These are phyloP conservation scores for Avena atlantica DNA, from an alignment of 176 grass and related monocot genomes.

Conservation along the genomic window DNA sequence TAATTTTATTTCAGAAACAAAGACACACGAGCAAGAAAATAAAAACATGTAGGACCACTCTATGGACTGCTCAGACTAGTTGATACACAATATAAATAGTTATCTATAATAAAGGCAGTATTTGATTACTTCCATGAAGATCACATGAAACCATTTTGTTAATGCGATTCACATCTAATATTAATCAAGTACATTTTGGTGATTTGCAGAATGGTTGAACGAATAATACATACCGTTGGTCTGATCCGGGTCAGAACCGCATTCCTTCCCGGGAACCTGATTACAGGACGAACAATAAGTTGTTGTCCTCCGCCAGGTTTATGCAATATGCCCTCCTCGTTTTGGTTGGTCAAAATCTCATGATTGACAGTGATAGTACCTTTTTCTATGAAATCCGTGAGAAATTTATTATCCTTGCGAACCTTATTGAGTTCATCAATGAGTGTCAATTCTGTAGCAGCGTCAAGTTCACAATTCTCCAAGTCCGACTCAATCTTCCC, in stretches of 20 bases:
- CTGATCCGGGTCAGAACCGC: slow-evolving; percentile 64
- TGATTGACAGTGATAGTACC: slow-evolving; percentile 43
- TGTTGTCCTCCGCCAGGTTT: slow-evolving; percentile 31
- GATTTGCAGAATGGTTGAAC: background rate
- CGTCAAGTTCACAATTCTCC: slow-evolving; percentile 50
- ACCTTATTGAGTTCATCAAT: slow-evolving; percentile 53
- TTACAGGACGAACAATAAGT: slow-evolving; percentile 55
- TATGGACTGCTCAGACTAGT: background rate
- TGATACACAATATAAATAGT: background rate
- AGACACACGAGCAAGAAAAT: background rate
- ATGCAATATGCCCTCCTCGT: slow-evolving; percentile 38
- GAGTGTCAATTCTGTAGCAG: slow-evolving; percentile 49
- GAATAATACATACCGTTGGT: slow-evolving; percentile 52
- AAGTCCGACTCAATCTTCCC: slow-evolving; percentile 48
- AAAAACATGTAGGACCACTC: background rate
- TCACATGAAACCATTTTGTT: background rate
- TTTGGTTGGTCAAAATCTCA: slow-evolving; percentile 44
- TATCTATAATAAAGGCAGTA: background rate
- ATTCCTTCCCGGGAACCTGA: slow-evolving; percentile 57
- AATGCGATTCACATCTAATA: no score
- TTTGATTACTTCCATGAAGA: background rate
- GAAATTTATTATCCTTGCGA: slow-evolving; percentile 54
- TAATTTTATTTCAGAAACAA: background rate
- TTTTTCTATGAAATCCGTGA: slow-evolving; percentile 52
- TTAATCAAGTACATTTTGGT: background rate